These are phyloP conservation scores for Tricholoma hemisulphureum DNA, from an alignment of 768 basidiomycete genomes.

Conservation along the genomic window DNA sequence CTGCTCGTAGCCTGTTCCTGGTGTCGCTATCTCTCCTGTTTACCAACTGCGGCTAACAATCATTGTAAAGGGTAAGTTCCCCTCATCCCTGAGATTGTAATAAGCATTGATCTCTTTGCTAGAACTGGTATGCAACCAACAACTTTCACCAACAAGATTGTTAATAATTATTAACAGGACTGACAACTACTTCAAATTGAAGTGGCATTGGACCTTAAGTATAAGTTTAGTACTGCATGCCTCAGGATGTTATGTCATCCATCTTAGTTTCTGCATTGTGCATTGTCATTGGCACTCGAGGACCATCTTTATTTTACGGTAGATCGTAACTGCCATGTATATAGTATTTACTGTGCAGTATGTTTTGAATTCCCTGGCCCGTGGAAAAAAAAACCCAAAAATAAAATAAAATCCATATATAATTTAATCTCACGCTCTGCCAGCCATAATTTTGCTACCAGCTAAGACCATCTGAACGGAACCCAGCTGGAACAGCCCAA, in stretches of 20 bases:
- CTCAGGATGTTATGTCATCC: no score
- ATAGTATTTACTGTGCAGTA: no score
- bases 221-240: no score
- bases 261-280: not conserved
- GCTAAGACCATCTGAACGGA: not conserved
- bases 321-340: no score
- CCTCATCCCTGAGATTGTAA: not conserved
- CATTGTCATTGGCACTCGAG: not conserved
- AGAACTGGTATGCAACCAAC: conserved; percentile 17
- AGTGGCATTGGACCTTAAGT: not conserved
- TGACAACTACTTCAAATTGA: not conserved
- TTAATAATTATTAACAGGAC: not conserved
- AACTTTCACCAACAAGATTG: not conserved
- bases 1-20: conserved; percentile 66
- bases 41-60: conserved; percentile 73
- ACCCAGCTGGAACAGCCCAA: not conserved
- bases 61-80: conserved; percentile 53
- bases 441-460: not conserved
- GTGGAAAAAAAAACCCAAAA: no score
- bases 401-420: no score
- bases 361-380: no score
- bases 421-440: no score
- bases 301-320: no score
- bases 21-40: conserved; percentile 88
- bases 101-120: not conserved